Conservation (phyloP, 192 early-diverging fungal genomes). For the Fimicolochytrium jonesii region DNA sequence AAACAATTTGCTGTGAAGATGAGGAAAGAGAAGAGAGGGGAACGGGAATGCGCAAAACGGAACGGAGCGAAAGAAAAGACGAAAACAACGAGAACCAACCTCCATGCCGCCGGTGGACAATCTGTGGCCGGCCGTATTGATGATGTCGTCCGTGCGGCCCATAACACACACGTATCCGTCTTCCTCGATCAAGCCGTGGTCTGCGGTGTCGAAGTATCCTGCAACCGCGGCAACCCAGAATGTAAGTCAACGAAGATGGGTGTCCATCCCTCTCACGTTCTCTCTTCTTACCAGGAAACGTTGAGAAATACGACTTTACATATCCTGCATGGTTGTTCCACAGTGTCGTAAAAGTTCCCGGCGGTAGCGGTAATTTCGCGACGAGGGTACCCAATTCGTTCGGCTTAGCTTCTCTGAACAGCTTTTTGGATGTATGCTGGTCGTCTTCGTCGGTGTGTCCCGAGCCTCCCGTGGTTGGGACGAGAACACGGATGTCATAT, state of each 20-base stretch:
- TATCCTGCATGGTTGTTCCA: conserved; percentile 78
- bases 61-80: too few species aligned
- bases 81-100: too few species aligned
- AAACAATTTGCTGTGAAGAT: conserved; percentile 66
- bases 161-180: conserved; percentile 46
- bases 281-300: too few species aligned
- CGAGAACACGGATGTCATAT: conserved; percentile 61
- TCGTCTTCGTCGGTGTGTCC: conserved; percentile 16
- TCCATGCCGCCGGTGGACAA: conserved; percentile 75
- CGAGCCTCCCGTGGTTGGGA: conserved; percentile 4
- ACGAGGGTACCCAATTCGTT: conserved; percentile 73
- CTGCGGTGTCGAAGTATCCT: conserved; percentile 81
- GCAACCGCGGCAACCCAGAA: too few species aligned
- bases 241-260: too few species aligned
- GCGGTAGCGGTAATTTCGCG: conserved; percentile 74
- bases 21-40: too few species aligned
- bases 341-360: conserved; percentile 68
- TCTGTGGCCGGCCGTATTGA: conserved; percentile 86
- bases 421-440: background rate
- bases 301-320: conserved; percentile 63
- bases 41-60: too few species aligned
- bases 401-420: conserved; percentile 40
- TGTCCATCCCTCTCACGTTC: too few species aligned
- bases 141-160: conserved; percentile 51
- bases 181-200: conserved; percentile 73